phyloP scores from a whole-genome alignment of 2,329 filamentous ascomycete genomes.

The Fusarium nanum region DNA sequence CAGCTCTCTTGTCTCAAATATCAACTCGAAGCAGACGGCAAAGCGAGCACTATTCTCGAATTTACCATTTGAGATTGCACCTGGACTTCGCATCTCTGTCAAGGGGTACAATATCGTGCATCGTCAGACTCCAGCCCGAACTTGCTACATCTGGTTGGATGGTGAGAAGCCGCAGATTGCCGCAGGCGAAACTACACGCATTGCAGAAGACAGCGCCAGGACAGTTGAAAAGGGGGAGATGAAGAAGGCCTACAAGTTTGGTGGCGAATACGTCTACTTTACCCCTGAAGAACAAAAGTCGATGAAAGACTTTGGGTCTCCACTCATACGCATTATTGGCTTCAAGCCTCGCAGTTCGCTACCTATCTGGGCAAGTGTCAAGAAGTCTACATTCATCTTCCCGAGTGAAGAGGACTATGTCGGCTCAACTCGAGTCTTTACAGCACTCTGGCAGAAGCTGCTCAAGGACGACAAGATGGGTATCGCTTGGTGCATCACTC shows the following conservation, averaged over 20 bases:
- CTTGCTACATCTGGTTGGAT: slow-evolving; percentile 87
- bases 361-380: slow-evolving; percentile 85
- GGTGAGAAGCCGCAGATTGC: slow-evolving; percentile 89
- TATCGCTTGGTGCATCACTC: slow-evolving; percentile 89
- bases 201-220: slow-evolving; percentile 81
- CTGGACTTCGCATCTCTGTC: slow-evolving; percentile 85
- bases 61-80: slow-evolving; percentile 87
- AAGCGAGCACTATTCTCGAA: slow-evolving; percentile 88
- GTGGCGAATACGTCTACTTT: slow-evolving; percentile 89
- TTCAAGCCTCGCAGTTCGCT: slow-evolving; percentile 86
- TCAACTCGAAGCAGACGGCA: slow-evolving; percentile 89
- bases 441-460: slow-evolving; percentile 89
- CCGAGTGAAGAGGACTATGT: slow-evolving; percentile 91
- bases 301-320: slow-evolving; percentile 83
- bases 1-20: slow-evolving; percentile 83
- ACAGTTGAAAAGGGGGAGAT: slow-evolving; percentile 84
- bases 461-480: slow-evolving; percentile 82
- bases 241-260: slow-evolving; percentile 95
- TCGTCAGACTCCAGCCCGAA: slow-evolving; percentile 81
- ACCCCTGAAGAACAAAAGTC: slow-evolving; percentile 83
- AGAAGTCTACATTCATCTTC: slow-evolving; percentile 92
- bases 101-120: slow-evolving; percentile 94
- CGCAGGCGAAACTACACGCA: slow-evolving; percentile 75
- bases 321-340: slow-evolving; percentile 87
- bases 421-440: slow-evolving; percentile 92